These are phyloP conservation scores for Calonectria naviculata DNA, from an alignment of 2,329 filamentous ascomycete species.

Conservation along the genomic window DNA sequence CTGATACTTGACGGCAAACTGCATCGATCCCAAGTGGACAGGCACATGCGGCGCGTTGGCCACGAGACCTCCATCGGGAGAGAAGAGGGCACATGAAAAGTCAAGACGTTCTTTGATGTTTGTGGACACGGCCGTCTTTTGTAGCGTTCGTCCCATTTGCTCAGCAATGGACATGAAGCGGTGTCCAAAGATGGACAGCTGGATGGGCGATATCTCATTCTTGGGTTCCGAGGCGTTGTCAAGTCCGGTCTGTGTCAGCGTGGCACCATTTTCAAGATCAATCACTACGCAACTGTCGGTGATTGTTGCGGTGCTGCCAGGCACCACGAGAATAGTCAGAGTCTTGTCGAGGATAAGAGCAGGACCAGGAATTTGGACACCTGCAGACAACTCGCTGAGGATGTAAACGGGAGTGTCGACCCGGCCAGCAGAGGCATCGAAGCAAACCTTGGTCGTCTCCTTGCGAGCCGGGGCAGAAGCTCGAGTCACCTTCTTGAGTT, in stretches of 20 bases:
- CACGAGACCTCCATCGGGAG: slow-evolving; percentile 77
- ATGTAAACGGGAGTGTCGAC: slow-evolving; percentile 40
- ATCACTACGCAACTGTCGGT: slow-evolving; percentile 50
- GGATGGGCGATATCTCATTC: slow-evolving; percentile 71
- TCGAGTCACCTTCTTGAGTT: slow-evolving; percentile 29
- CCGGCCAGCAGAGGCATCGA: slow-evolving; percentile 26
- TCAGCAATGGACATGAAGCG: slow-evolving; percentile 88
- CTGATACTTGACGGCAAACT: slow-evolving; percentile 79
- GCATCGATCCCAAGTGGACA: slow-evolving; percentile 82
- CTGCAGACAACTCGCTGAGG: slow-evolving; percentile 32
- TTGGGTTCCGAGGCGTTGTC: slow-evolving; percentile 12
- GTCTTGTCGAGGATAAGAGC: slow-evolving; percentile 73
- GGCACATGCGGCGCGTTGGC: slow-evolving; percentile 82
- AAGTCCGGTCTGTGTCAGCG: not conserved
- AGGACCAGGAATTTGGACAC: slow-evolving; percentile 41
- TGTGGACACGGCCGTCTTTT: slow-evolving; percentile 81
- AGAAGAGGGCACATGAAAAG: slow-evolving; percentile 84
- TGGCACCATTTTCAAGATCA: slow-evolving; percentile 33
- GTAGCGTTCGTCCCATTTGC: slow-evolving; percentile 84
- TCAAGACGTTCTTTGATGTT: slow-evolving; percentile 87
- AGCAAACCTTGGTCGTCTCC: slow-evolving; percentile 27
- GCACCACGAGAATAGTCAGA: slow-evolving; percentile 79
- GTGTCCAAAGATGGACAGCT: slow-evolving; percentile 82
- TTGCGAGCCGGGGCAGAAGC: slow-evolving; percentile 1
- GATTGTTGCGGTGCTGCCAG: slow-evolving; percentile 45